Percentiles rank a stretch among this genome's conserved stretches.
phyloP scores from a whole-genome alignment of 371 early-diverging fungal species.

The Syncephalastrum monosporum region DNA sequence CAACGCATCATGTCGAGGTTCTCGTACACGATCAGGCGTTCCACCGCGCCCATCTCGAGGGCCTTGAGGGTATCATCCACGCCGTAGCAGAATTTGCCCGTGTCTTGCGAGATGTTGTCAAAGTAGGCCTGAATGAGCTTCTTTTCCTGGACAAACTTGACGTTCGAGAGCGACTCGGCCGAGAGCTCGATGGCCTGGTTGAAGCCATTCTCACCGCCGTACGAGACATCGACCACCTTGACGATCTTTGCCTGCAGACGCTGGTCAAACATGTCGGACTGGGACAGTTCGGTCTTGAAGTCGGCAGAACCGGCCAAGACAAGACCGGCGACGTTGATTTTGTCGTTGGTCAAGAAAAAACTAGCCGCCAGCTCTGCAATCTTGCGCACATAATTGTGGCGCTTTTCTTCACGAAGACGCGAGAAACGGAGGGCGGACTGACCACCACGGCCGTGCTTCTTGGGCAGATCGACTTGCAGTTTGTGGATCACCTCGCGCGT shows the following conservation, averaged over 20 bases:
- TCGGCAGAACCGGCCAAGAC: slow-evolving; percentile 99
- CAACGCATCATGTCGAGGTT: slow-evolving; percentile 80
- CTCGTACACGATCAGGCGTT: slow-evolving; percentile 98
- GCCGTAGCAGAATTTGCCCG: slow-evolving; percentile 97
- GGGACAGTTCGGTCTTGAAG: slow-evolving; percentile 96
- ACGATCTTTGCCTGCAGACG: slow-evolving; percentile 90
- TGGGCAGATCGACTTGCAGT: slow-evolving; percentile 96
- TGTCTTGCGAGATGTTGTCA: slow-evolving; percentile 96
- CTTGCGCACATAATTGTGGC: slow-evolving; percentile 99
- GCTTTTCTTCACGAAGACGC: slow-evolving; percentile 98
- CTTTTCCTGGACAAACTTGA: slow-evolving; percentile 99
- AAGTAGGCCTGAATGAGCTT: slow-evolving; percentile 96
- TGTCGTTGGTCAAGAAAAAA: slow-evolving; percentile 45
- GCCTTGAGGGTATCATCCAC: slow-evolving; percentile 97
- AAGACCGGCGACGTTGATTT: slow-evolving; percentile 87
- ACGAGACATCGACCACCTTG: slow-evolving; percentile 97
- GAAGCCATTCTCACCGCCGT: slow-evolving; percentile 99
- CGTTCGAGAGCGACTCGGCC: slow-evolving; percentile 92
- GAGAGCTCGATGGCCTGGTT: slow-evolving; percentile 98
- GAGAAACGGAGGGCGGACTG: slow-evolving; percentile 99
- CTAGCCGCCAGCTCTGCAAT: slow-evolving; percentile 96
- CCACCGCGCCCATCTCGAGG: slow-evolving; percentile 96
- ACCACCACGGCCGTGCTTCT: slow-evolving; percentile 99
- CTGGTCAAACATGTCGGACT: slow-evolving; percentile 94
- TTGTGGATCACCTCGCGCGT: slow-evolving; percentile 96